phyloP scores from a whole-genome alignment of 495 filamentous ascomycete genomes.

The Chaetomidium leptoderma region DNA sequence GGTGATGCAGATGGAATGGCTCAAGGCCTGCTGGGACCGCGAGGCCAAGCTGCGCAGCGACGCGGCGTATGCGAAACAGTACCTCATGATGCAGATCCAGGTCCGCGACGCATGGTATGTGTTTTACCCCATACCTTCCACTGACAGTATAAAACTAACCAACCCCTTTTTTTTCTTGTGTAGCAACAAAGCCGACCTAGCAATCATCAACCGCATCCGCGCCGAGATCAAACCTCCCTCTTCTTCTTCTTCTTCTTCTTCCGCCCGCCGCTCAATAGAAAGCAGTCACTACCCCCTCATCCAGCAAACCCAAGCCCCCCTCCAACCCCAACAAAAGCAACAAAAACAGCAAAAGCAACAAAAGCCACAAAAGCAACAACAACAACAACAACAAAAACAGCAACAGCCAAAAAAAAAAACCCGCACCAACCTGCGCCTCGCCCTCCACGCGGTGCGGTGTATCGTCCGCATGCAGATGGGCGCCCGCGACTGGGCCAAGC shows the following conservation, averaged over 20 bases:
- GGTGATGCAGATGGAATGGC: constrained; percentile 83
- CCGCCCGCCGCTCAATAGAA: constrained; percentile 7
- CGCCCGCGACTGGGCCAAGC: constrained; percentile 38
- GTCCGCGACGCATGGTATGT: constrained; percentile 83
- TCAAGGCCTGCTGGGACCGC: constrained; percentile 69
- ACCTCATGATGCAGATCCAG: constrained; percentile 72
- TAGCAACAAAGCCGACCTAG: constrained; percentile 89
- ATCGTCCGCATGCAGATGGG: constrained; percentile 41
- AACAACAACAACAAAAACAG: background rate
- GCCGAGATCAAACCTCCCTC: constrained; percentile 39
- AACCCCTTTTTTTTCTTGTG: background rate
- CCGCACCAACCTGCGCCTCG: constrained; percentile 26
- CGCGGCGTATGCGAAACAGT: constrained; percentile 74
- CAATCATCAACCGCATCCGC: constrained; percentile 71
- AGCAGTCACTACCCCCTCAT: constrained; percentile 1
- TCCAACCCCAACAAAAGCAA: background rate
- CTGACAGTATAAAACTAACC: constrained; percentile 1
- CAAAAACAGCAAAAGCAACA: background rate
- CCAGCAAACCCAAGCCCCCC: background rate
- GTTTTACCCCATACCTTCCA: background rate
- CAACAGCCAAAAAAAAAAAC: constrained; percentile 10
- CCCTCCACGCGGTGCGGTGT: constrained; percentile 36
- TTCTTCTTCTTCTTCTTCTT: constrained; percentile 24
- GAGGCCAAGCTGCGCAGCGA: constrained; percentile 76
- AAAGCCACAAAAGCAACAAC: background rate